Percentiles rank a stretch among this genome's conserved stretches.
These are phyloP conservation scores for Staphylotrichum longicolle DNA, from an alignment of 495 filamentous ascomycete species.

Conservation along the genomic window DNA sequence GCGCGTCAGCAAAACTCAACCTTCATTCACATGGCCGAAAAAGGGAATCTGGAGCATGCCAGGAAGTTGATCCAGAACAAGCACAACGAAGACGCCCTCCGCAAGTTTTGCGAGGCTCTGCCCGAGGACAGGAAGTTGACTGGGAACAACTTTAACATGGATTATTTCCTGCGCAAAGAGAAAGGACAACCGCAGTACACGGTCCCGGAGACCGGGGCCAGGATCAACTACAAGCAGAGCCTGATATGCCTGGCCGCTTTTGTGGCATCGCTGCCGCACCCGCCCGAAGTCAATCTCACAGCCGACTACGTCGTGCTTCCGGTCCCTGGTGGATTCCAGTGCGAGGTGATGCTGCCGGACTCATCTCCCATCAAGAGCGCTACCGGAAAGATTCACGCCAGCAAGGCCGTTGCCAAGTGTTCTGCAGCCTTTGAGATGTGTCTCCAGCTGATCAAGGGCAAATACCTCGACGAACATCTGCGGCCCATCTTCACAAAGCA, in stretches of 20 bases:
- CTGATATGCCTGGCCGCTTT: constrained; percentile 60
- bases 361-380: constrained; percentile 67
- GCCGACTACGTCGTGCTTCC: constrained; percentile 62
- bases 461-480: constrained; percentile 70
- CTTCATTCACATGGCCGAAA: constrained; percentile 83
- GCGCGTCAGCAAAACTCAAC: constrained; percentile 73
- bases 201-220: constrained; percentile 69
- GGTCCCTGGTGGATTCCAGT: constrained; percentile 62
- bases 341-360: constrained; percentile 79
- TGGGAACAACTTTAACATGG: constrained; percentile 58
- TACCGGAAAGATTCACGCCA: constrained; percentile 57
- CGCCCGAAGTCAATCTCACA: constrained; percentile 51
- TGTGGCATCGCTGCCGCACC: constrained; percentile 57
- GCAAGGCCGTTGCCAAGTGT: constrained; percentile 79
- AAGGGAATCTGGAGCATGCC: constrained; percentile 58
- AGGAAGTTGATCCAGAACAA: constrained; percentile 56
- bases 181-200: constrained; percentile 56
- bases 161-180: constrained; percentile 56
- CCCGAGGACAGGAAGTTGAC: constrained; percentile 72
- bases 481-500: constrained; percentile 69
- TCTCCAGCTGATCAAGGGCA: constrained; percentile 61
- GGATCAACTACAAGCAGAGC: constrained; percentile 73
- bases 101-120: constrained; percentile 69
- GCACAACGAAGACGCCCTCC: constrained; percentile 56
- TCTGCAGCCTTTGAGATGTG: constrained; percentile 89